These are phyloP conservation scores for Penicillium sp. DNA, from an alignment of 2,329 filamentous ascomycete species.

Conservation along the genomic window DNA sequence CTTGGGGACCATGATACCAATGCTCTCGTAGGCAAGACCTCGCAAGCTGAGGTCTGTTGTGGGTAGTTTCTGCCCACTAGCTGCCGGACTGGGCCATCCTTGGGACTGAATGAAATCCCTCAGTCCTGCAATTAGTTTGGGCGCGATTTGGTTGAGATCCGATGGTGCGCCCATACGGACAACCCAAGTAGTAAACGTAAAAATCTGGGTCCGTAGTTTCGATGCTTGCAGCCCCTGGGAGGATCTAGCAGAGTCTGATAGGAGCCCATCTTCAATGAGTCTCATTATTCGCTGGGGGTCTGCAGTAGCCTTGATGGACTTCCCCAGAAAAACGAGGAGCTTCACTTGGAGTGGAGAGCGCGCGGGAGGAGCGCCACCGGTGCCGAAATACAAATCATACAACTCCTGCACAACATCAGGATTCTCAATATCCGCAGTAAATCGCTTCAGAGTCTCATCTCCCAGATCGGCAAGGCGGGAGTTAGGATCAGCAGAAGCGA, in stretches of 20 bases:
- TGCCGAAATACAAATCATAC: conserved; percentile 71
- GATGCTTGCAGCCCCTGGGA: conserved; percentile 68
- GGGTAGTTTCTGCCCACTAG: conserved; percentile 54
- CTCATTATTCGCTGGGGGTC: conserved; percentile 67
- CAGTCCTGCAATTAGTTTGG: conserved; percentile 67
- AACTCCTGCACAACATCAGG: conserved; percentile 61
- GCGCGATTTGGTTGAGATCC: conserved; percentile 65
- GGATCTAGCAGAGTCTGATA: conserved; percentile 43
- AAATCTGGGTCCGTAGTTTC: conserved; percentile 78
- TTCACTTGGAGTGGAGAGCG: conserved; percentile 74
- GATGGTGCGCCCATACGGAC: conserved; percentile 67
- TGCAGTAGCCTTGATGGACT: conserved; percentile 70
- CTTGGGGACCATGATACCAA: conserved; percentile 69
- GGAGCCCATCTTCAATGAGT: conserved; percentile 67
- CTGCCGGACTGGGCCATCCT: conserved; percentile 72
- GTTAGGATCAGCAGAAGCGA: conserved; percentile 79
- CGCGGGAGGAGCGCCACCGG: conserved; percentile 49
- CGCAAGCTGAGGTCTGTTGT: conserved; percentile 66
- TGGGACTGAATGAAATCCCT: conserved; percentile 73
- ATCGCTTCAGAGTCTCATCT: conserved; percentile 84
- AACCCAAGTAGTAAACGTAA: conserved; percentile 84
- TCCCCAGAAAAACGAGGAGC: conserved; percentile 72
- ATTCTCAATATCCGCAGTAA: conserved; percentile 68
- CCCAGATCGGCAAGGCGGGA: conserved; percentile 79
- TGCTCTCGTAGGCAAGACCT: conserved; percentile 83